Evolutionary conservation across 148 eudicot genomes (phyloP).

Genomic region (Limonium bicolor): DNA sequence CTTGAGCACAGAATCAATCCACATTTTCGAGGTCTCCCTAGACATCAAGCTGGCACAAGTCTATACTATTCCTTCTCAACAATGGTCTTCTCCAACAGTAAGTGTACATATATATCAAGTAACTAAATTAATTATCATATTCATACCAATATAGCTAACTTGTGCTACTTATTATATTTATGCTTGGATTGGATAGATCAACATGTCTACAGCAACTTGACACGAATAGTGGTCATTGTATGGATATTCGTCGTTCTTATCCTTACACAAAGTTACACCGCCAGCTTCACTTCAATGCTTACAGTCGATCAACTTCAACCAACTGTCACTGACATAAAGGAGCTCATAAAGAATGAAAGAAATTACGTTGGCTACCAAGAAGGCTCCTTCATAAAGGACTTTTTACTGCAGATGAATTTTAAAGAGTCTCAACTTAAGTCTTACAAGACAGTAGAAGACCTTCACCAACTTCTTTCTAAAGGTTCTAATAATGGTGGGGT

Average conservation of each 20-base stretch:
- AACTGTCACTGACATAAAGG: slow-evolving; percentile 5
- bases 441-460: too few relatives aligned
- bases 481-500: too few relatives aligned
- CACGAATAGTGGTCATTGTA: slow-evolving; percentile 47
- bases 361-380: too few relatives aligned
- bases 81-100: slow-evolving; percentile 67
- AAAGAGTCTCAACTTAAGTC: too few relatives aligned
- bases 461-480: too few relatives aligned
- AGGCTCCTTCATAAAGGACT: too few relatives aligned
- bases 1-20: slow-evolving; percentile 56
- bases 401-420: too few relatives aligned
- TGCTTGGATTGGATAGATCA: slow-evolving; percentile 20
- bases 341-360: too few relatives aligned
- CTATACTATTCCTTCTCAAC: slow-evolving; percentile 65
- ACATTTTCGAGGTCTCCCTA: slow-evolving; percentile 41
- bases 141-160: neutral
- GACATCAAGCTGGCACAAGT: slow-evolving; percentile 43
- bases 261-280: slow-evolving; percentile 20
- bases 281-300: slow-evolving; percentile 21
- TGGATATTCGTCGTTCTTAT: slow-evolving; percentile 51
- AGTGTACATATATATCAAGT: slow-evolving; percentile 4
- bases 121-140: neutral
- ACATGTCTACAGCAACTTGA: slow-evolving; percentile 32
- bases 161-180: neutral
- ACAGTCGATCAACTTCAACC: slow-evolving; percentile 21